Evolutionary conservation across 306 rosid species (phyloP).

Genomic region (Prunus campanulata): DNA sequence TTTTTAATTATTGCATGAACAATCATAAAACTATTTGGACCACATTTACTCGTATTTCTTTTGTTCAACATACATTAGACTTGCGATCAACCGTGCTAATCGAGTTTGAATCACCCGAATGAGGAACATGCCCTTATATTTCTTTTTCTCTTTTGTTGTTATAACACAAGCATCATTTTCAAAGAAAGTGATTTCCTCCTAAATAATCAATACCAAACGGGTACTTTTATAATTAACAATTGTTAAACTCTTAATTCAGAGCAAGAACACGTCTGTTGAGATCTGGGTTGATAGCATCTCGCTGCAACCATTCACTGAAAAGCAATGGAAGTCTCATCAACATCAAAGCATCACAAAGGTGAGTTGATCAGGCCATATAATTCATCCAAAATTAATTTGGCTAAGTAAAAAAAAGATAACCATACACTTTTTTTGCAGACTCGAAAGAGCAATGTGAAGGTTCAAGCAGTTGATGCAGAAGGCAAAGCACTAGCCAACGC

Average conservation of each 20-base stretch:
- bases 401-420: background rate
- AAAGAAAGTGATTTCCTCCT: too few species aligned
- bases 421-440: conserved; percentile 22
- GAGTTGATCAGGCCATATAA: background rate
- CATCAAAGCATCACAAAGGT: conserved; percentile 51
- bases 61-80: background rate
- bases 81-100: too few species aligned
- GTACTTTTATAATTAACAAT: background rate
- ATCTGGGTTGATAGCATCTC: conserved; percentile 69
- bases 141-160: too few species aligned
- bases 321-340: conserved; percentile 64
- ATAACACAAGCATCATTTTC: too few species aligned
- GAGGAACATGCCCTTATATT: too few species aligned
- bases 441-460: conserved; percentile 47
- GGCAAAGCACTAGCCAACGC: conserved; percentile 58
- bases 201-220: too few species aligned
- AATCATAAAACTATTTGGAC: background rate
- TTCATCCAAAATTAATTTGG: background rate
- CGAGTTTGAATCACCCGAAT: too few species aligned
- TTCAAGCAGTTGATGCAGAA: conserved; percentile 41
- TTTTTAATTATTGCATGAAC: background rate
- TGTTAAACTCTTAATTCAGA: conserved; percentile 27
- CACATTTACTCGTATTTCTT: background rate
- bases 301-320: conserved; percentile 58
- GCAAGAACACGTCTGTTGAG: conserved; percentile 44